Base-by-base conservation (phyloP, 164 flowering plant species). In the Kingdonia uniflora region DNA sequence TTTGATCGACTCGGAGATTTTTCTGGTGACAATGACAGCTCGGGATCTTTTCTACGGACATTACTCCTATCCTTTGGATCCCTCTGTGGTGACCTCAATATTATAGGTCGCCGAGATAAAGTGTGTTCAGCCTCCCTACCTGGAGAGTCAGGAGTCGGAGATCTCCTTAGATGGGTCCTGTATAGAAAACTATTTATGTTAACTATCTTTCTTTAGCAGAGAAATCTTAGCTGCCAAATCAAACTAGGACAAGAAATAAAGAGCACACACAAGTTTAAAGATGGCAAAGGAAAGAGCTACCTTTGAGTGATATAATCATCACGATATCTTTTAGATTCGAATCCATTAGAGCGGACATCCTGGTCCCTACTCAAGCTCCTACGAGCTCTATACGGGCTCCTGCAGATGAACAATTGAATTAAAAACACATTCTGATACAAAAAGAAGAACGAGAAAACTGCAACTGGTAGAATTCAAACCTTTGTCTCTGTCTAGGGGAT, bases 51-150 rank as follows among this genome's bases (percentile, higher is more conserved):
- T 33, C 52, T 49, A 33, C 37, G 55, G 5, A 37, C 54, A 57
- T 64, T 63, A 17, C 44, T 57, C 22, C 15, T 51, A 45, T 56
- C 55, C 54, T 46, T 59, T 14, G 53, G 42, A 51, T 76, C 84
- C 57, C 74, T 72, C 46, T 70, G 81, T 20, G 81, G 80, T 46
- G 90, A 83, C 62, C 79, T 70, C 65, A 73, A 21, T 51, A 69
- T 70, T 38, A 68, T 63, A 20, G 71, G 64, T 51, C 49, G 70
- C 22, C 37, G 68, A 0, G 68, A 53, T 19, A 49, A 25, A 50
- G 65, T 42, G 10, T 37, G 62, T 48, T 59, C 72, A 67, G 44
- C 69, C 51, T 65, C 69, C 35, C 57, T 55, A 19, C 54, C 63
- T 42, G 63, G 29, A 67, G 69, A 43, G 51, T 51, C 45, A 43